Evolutionary conservation across 805 yeast species (phyloP).

Genomic region (Teunomyces kruisii): DNA sequence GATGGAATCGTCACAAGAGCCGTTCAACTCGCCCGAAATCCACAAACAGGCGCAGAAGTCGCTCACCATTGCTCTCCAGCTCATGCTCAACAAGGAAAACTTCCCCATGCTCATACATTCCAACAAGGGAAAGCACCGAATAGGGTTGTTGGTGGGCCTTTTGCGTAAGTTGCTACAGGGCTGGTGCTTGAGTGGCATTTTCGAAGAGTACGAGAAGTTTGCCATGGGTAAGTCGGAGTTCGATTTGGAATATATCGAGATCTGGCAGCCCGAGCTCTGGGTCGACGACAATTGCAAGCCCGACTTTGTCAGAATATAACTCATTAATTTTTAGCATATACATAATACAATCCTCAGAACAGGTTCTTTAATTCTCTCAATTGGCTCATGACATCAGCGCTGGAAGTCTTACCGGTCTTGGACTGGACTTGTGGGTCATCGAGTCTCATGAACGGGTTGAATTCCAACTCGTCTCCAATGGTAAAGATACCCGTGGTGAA

Average conservation of each 20-base stretch:
- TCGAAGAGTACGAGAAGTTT: conserved; percentile 89
- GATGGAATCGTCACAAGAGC: conserved; percentile 75
- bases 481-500: conserved; percentile 85
- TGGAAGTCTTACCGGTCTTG: conserved; percentile 53
- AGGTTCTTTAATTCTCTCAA: conserved; percentile 78
- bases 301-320: conserved; percentile 52
- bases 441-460: conserved; percentile 89
- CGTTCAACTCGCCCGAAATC: conserved; percentile 58
- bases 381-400: conserved; percentile 63
- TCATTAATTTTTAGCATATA: background rate
- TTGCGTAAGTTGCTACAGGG: conserved; percentile 85
- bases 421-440: conserved; percentile 60
- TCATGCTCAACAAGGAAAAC: conserved; percentile 62
- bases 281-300: conserved; percentile 56
- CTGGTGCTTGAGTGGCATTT: conserved; percentile 90
- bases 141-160: conserved; percentile 90
- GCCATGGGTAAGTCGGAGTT: conserved; percentile 93
- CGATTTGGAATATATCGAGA: conserved; percentile 86
- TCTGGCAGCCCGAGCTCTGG: conserved; percentile 63
- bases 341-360: conserved; percentile 10
- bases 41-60: conserved; percentile 41
- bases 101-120: conserved; percentile 90
- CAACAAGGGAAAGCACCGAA: conserved; percentile 95
- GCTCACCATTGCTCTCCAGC: conserved; percentile 54
- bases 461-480: conserved; percentile 72